A percentile compares a stretch with the other conserved stretches of the same genome.
Evolutionary conservation across 228 moss, liverwort and hornwort species (phyloP).

Genomic region (Sphagnum magellanicum): DNA sequence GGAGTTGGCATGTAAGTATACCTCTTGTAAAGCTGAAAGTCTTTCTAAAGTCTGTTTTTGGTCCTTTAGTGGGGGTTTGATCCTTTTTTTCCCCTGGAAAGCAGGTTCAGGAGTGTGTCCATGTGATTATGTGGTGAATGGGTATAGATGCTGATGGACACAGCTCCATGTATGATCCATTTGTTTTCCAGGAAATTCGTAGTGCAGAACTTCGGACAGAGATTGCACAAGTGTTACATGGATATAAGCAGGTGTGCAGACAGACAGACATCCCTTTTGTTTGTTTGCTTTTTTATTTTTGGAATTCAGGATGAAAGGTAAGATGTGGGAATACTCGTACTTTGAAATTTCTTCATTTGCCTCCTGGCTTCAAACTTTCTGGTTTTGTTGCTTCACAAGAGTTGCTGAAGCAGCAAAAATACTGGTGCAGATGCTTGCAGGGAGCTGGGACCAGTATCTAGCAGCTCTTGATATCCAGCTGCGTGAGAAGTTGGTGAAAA

Average conservation of each 20-base stretch:
- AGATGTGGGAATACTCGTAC: too few relatives aligned
- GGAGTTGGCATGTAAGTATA: constrained; percentile 91
- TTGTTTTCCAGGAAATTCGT: constrained; percentile 66
- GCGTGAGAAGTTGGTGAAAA: constrained; percentile 86
- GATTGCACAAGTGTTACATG: constrained; percentile 87
- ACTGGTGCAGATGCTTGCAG: constrained; percentile 59
- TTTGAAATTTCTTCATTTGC: not conserved
- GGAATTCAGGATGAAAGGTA: not conserved
- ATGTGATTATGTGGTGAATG: not conserved
- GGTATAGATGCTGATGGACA: too few relatives aligned
- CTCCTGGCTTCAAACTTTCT: not conserved
- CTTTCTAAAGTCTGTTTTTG: not conserved
- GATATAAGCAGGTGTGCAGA: constrained; percentile 76
- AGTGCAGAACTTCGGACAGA: constrained; percentile 80
- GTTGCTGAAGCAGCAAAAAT: constrained; percentile 13
- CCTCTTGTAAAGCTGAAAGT: not conserved
- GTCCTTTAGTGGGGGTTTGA: not conserved
- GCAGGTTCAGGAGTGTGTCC: too few relatives aligned
- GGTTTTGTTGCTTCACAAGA: not conserved
- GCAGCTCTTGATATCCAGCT: constrained; percentile 70
- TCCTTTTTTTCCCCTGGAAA: not conserved
- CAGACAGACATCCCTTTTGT: not conserved
- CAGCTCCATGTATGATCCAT: not conserved
- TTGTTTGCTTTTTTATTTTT: not conserved
- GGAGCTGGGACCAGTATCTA: constrained; percentile 89